phyloP scores from a whole-genome alignment of 169 alveolate genomes.

The Plasmodium yoelii region DNA sequence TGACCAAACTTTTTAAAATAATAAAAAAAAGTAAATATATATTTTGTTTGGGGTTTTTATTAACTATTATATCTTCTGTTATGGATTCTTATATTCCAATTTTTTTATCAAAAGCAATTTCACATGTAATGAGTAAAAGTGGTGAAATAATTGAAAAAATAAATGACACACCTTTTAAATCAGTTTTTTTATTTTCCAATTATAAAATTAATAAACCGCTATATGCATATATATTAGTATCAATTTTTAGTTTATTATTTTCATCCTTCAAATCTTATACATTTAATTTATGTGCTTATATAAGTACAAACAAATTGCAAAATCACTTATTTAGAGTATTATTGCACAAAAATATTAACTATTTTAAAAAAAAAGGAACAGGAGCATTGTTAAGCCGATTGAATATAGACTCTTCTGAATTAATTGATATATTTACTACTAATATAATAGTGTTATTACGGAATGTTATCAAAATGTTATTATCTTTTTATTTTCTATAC shows the following conservation, averaged over 20 bases:
- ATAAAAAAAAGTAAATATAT: constrained; percentile 34
- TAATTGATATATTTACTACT: constrained; percentile 68
- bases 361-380: constrained; percentile 58
- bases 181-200: constrained; percentile 1
- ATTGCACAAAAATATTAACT: constrained; percentile 31
- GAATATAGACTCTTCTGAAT: constrained; percentile 53
- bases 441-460: constrained; percentile 49
- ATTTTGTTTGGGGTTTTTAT: constrained; percentile 36
- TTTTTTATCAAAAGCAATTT: constrained; percentile 47
- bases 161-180: constrained; percentile 10
- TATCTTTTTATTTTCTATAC: constrained; percentile 65
- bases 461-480: constrained; percentile 43
- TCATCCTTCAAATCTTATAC: constrained; percentile 50
- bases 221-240: constrained; percentile 29
- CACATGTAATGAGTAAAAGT: constrained; percentile 51
- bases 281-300: constrained; percentile 63
- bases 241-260: constrained; percentile 37
- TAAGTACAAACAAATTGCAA: constrained; percentile 64
- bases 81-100: constrained; percentile 71
- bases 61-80: constrained; percentile 56
- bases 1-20: constrained; percentile 38
- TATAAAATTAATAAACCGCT: constrained; percentile 26
- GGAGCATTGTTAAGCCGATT: constrained; percentile 70
- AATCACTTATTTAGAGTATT: constrained; percentile 44
- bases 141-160: background rate